Percentiles rank a stretch among this genome's conserved stretches.
phyloP scores from a whole-genome alignment of 23 red algal species.

The Gracilaria vermiculophylla region DNA sequence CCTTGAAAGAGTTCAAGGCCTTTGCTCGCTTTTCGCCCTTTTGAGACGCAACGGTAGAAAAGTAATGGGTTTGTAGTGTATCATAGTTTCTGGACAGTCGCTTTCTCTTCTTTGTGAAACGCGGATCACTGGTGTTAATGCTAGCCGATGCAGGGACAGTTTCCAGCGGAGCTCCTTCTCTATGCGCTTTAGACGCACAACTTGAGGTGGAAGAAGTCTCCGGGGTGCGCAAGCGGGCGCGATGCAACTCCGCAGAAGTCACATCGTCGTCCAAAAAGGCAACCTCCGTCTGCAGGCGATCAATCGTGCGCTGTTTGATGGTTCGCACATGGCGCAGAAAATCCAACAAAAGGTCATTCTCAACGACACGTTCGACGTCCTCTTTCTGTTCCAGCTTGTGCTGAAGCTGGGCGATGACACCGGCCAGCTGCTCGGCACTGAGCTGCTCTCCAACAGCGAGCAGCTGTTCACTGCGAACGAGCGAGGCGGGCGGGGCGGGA shows the following conservation, averaged over 20 bases:
- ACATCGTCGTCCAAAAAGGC: slow-evolving; percentile 53
- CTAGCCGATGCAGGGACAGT: background rate
- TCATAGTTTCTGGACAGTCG: slow-evolving; percentile 44
- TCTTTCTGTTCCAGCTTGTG: slow-evolving; percentile 69
- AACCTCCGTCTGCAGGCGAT: slow-evolving; percentile 50
- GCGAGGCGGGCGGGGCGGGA: background rate
- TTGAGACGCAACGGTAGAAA: slow-evolving; percentile 33
- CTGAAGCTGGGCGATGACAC: slow-evolving; percentile 66
- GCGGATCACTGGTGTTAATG: background rate
- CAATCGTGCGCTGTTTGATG: slow-evolving; percentile 52
- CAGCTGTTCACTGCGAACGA: background rate
- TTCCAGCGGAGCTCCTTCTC: background rate
- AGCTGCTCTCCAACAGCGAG: slow-evolving; percentile 56
- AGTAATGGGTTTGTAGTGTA: slow-evolving; percentile 66
- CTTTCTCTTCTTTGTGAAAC: slow-evolving; percentile 48
- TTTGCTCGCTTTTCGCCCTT: slow-evolving; percentile 4
- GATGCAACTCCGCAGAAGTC: slow-evolving; percentile 7
- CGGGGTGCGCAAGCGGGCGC: background rate
- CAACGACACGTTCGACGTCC: slow-evolving; percentile 34
- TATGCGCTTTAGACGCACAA: background rate
- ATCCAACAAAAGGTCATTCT: slow-evolving; percentile 62
- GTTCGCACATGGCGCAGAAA: slow-evolving; percentile 69
- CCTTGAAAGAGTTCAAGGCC: slow-evolving; percentile 35
- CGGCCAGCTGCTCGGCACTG: slow-evolving; percentile 54
- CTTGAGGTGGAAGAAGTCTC: slow-evolving; percentile 5